A percentile compares a stretch with the other conserved stretches of the same genome.
Conservation (phyloP, 1,284 basidiomycete species). For the Fomitopsis schrenkii region DNA sequence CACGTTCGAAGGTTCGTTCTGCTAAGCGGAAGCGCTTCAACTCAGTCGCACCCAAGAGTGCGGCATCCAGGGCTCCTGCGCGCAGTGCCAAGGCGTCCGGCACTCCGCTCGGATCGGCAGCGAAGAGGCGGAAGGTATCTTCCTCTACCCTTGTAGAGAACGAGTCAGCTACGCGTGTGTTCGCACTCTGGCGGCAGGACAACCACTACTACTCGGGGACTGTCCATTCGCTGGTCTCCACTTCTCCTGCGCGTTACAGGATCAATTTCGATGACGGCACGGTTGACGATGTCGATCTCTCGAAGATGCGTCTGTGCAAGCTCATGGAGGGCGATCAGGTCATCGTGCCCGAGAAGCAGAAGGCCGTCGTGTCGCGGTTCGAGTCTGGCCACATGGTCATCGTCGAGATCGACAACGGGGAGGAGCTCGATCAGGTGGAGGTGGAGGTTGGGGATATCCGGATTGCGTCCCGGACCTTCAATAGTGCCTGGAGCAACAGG, state of each 20-base stretch:
- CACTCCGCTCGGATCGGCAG: conserved; percentile 26
- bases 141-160: conserved; percentile 8
- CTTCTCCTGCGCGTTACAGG: conserved; percentile 30
- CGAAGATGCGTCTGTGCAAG: conserved; percentile 50
- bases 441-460: conserved; percentile 34
- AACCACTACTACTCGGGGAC: conserved; percentile 60
- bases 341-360: conserved; percentile 29
- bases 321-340: conserved; percentile 55
- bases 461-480: conserved; percentile 45
- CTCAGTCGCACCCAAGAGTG: conserved; percentile 16
- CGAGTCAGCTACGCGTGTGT: conserved; percentile 46
- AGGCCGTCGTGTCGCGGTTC: conserved; percentile 29
- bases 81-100: conserved; percentile 27
- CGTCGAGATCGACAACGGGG: conserved; percentile 37
- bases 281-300: conserved; percentile 39
- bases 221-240: conserved; percentile 33
- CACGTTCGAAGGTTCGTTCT: conserved; percentile 8
- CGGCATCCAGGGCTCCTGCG: conserved; percentile 17
- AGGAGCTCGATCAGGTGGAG: conserved; percentile 26
- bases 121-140: conserved; percentile 24
- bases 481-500: conserved; percentile 51
- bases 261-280: conserved; percentile 62
- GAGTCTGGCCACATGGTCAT: conserved; percentile 31
- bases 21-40: conserved; percentile 49
- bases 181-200: conserved; percentile 61